phyloP scores from a whole-genome alignment of 2,329 filamentous ascomycete species.

The Zymoseptoria tritici region DNA sequence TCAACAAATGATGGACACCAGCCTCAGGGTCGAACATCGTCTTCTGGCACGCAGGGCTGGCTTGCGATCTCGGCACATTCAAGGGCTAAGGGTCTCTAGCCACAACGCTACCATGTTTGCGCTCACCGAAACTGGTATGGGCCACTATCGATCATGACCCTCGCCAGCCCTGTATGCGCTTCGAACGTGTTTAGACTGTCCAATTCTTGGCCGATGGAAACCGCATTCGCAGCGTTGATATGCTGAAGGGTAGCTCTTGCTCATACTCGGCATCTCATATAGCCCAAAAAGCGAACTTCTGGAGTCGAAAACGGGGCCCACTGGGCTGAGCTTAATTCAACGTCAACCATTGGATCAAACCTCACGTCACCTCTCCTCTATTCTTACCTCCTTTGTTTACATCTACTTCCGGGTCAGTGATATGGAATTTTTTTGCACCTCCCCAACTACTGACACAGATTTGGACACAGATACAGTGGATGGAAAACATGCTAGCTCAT shows the following conservation, averaged over 20 bases:
- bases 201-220: neutral
- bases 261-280: neutral
- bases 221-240: neutral
- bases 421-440: neutral
- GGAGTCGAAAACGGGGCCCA: neutral
- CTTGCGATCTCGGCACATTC: neutral
- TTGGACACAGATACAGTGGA: neutral
- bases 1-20: constrained; percentile 4
- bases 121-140: neutral
- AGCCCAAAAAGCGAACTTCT: neutral
- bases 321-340: neutral
- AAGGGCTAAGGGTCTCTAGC: neutral
- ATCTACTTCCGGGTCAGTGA: neutral
- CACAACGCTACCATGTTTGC: neutral
- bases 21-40: neutral
- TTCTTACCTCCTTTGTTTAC: neutral
- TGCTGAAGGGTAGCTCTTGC: neutral
- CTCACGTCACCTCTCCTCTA: neutral
- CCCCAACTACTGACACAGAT: neutral
- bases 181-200: neutral
- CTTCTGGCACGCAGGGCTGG: neutral
- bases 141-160: neutral
- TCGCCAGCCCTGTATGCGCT: neutral
- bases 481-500: neutral
- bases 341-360: neutral